Percentiles rank a stretch among this genome's conserved stretches.
Conservation (phyloP, 2,329 filamentous ascomycete genomes). For the Sporothrix schenckii region DNA sequence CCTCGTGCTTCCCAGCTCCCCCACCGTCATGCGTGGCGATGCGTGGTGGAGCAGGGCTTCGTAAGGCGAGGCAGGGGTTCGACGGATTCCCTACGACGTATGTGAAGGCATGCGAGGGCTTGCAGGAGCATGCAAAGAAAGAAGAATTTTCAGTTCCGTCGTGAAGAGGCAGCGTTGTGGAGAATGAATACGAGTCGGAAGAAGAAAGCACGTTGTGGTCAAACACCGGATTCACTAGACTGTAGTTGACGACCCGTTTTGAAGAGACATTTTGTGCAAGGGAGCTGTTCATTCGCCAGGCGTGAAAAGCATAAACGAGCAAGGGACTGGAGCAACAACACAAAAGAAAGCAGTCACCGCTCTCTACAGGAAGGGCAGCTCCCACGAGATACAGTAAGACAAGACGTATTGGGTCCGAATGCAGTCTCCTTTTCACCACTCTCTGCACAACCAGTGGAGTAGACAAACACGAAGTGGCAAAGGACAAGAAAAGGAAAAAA, state of each 20-base stretch:
- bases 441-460: not conserved
- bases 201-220: too few species aligned
- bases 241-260: too few species aligned
- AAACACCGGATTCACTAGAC: too few species aligned
- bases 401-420: not conserved
- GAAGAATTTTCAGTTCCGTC: too few species aligned
- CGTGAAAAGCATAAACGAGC: too few species aligned
- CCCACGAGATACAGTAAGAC: not conserved
- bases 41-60: constrained; percentile 10
- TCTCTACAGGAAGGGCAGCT: not conserved
- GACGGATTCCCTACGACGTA: too few species aligned
- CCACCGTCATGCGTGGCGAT: constrained; percentile 11
- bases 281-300: too few species aligned
- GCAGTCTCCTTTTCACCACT: constrained; percentile 20
- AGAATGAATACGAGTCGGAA: too few species aligned
- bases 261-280: too few species aligned
- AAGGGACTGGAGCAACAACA: not conserved
- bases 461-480: not conserved
- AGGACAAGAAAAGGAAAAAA: not conserved
- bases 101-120: not conserved
- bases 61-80: not conserved
- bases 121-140: too few species aligned
- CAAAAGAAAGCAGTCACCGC: constrained; percentile 14
- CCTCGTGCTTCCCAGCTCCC: constrained; percentile 11
- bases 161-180: too few species aligned